phyloP scores from a whole-genome alignment of 148 eudicot genomes.

The Talinum fruticosum region DNA sequence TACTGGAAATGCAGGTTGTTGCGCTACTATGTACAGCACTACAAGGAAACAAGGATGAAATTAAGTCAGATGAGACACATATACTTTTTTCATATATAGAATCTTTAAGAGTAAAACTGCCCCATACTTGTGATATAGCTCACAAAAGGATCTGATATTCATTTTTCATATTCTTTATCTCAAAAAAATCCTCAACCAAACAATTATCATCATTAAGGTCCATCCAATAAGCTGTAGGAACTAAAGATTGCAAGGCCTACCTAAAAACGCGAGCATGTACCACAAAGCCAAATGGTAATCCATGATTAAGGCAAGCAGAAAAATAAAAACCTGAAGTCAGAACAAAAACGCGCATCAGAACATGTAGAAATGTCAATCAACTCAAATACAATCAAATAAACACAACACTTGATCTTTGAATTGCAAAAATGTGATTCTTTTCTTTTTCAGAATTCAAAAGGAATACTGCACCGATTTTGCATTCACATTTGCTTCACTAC shows the following conservation, averaged over 20 bases:
- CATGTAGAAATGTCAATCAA: constrained; percentile 4
- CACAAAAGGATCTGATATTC: not conserved
- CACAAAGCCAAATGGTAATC: constrained; percentile 92
- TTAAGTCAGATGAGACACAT: constrained; percentile 15
- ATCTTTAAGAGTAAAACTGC: not conserved
- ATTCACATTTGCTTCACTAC: not conserved
- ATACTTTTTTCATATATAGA: not conserved
- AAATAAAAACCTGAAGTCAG: constrained; percentile 68
- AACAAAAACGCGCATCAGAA: constrained; percentile 31
- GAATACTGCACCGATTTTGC: not conserved
- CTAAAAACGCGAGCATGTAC: constrained; percentile 68
- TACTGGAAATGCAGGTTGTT: constrained; percentile 77
- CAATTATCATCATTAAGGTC: not conserved
- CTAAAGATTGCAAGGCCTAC: constrained; percentile 41
- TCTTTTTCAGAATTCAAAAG: not conserved
- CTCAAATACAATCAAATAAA: not conserved
- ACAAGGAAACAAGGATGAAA: constrained; percentile 29
- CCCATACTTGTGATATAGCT: not conserved
- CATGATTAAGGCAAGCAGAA: constrained; percentile 62
- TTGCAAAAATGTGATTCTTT: not conserved
- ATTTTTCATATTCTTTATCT: not conserved
- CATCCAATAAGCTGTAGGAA: not conserved
- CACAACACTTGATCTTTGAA: not conserved
- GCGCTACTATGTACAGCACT: constrained; percentile 68
- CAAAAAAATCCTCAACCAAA: not conserved